Conservation (phyloP, 2,329 filamentous ascomycete species). For the Talaromyces sp. region DNA sequence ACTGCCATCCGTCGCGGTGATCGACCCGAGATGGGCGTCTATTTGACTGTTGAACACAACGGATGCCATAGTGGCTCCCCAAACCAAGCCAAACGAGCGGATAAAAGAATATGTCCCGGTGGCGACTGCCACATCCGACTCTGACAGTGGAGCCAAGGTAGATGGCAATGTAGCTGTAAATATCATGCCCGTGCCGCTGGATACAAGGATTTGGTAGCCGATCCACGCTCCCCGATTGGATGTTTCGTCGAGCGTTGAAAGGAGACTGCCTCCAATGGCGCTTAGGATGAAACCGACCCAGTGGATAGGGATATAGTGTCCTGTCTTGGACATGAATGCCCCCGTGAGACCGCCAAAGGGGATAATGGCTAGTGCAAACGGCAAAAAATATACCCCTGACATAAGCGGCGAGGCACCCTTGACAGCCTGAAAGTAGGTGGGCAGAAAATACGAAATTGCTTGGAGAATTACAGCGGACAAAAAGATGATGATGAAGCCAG, state of each 20-base stretch:
- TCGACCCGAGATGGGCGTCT: not conserved
- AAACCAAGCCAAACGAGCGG: not conserved
- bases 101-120: constrained; percentile 1
- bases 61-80: not conserved
- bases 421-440: constrained; percentile 2
- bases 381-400: not conserved
- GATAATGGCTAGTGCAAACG: not conserved
- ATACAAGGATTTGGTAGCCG: not conserved
- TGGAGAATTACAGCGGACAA: not conserved
- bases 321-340: not conserved
- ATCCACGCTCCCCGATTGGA: not conserved
- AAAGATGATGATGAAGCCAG: not conserved
- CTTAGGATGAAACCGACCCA: not conserved
- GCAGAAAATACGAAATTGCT: not conserved
- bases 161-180: not conserved
- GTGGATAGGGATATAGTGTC: not conserved
- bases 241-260: not conserved
- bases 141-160: not conserved
- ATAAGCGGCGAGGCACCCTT: not conserved
- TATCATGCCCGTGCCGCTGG: not conserved
- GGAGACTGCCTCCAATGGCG: not conserved
- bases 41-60: constrained; percentile 1
- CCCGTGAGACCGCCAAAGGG: not conserved
- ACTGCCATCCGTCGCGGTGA: not conserved
- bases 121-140: not conserved